Base-by-base conservation (phyloP, 805 yeast genomes). In the Debaryomyces hansenii region DNA sequence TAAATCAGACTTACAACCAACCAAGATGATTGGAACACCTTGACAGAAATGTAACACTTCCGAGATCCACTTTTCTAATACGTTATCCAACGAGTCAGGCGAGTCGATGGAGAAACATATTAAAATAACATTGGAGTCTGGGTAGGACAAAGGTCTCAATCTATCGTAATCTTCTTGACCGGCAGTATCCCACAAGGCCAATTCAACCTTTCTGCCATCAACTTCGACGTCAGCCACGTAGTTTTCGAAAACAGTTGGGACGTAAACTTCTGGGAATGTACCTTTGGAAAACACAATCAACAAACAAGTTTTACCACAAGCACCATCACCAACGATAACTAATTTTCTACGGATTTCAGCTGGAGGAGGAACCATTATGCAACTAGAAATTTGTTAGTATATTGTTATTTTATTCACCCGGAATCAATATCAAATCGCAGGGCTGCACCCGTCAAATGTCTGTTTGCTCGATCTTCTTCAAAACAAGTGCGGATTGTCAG, bases 131-230 rank as follows among this genome's bases (percentile, higher is more conserved):
- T 89, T 87, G 34, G 96, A 86, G 67, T 90, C 96, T 51, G 96
- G 96, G 70, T 90, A 90, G 11, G 92, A 85, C 54, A 89, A 75
- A 37, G 96, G 96, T 72, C 96, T 85, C 58, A 89, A 77, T 70
- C 96, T 87, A 70, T 90, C 96, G 66, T 90, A 90, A 75, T 91
- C 97, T 77, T 90, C 97, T 80, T 90, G 97, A 55, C 97, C 97
- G 46, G 97, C 96, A 57, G 97, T 90, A 90, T 90, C 97, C 97
- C 97, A 90, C 56, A 90, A 77, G 6, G 96, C 96, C 69, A 90
- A 77, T 67, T 91, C 96, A 48, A 92, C 97, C 52, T 66, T 71
- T 68, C 77, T 70, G 35, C 76, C 75, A 49, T 72, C 77, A 34
- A 71, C 96, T 54, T 70, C 75, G 48, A 92, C 97, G 67, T 90